Base-by-base conservation (phyloP, 306 rosid species). In the Carpinus viminea region DNA sequence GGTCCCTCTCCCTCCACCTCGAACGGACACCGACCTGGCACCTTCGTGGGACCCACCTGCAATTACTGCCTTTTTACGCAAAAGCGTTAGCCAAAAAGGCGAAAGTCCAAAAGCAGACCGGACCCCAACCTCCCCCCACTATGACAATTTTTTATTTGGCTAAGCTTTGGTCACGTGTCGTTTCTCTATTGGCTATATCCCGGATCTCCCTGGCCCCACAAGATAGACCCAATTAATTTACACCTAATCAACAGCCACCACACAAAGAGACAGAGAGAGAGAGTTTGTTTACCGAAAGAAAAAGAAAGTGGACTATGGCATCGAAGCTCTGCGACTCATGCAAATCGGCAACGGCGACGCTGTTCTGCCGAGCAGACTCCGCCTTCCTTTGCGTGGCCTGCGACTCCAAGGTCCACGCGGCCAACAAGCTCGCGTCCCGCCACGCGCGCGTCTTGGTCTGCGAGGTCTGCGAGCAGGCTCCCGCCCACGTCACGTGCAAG, bases 291-390 rank as follows among this genome's bases (percentile, higher is more conserved):
- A 46, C 72, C 20, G 28, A 34, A 52, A 4, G 53, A 18, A 7
- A 24, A 7, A 21, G 8, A 17, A 11, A n/a, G 48, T 43, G n/a
- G 21, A 38, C 16, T 56, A 94, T 95, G 99, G 88, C 98, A 2
- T 91, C 96, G 18, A 95, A 93, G 90, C 93, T 91, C n/a, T 95
- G 99, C n/a, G 99, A 95, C 69, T 93, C 92, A 0, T 95, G 98
- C 84, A 90, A 93, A 54, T 87, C 96, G 45, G 93, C 98, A n/a
- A 76, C 91, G 8, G 96, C 96, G 5, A 88, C 94, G 15, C 84
- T 93, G 60, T 95, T 87, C 81, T 95, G 99, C 91, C 90, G 98
- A 1, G 92, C 98, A 0, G 97, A 95, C 89, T 84, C 98, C 12
- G 97, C 98, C 65, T 95, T 90, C 73, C 98, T 95, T 52, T 95